Percentiles rank a stretch among this genome's conserved stretches.
Conservation (phyloP, 495 filamentous ascomycete species). For the Pseudevernia furfuracea region DNA sequence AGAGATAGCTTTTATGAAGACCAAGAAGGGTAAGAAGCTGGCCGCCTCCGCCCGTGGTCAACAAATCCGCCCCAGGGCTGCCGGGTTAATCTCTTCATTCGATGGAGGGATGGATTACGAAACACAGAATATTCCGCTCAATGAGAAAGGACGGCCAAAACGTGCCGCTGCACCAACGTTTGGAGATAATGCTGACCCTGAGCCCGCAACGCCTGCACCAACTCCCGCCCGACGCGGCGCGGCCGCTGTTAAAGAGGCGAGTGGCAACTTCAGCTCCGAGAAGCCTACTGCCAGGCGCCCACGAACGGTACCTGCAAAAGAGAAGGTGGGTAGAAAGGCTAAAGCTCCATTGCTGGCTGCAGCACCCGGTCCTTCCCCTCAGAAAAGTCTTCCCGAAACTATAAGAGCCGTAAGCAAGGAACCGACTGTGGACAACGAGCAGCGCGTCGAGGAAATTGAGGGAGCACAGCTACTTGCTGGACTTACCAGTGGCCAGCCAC, state of each 20-base stretch:
- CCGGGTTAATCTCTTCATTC: slow-evolving; percentile 67
- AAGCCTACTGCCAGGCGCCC: slow-evolving; percentile 46
- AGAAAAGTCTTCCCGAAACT: slow-evolving; percentile 22
- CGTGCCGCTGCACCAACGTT: slow-evolving; percentile 66
- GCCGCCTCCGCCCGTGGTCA: slow-evolving; percentile 35
- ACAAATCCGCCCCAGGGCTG: slow-evolving; percentile 56
- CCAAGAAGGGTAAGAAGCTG: slow-evolving; percentile 45
- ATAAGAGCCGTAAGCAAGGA: slow-evolving; percentile 14
- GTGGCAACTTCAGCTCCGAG: slow-evolving; percentile 48
- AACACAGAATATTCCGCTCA: slow-evolving; percentile 46
- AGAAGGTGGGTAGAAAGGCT: slow-evolving; percentile 35
- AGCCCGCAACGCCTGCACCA: slow-evolving; percentile 39
- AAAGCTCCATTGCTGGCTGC: slow-evolving; percentile 26
- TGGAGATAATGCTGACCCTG: slow-evolving; percentile 52
- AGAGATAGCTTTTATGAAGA: slow-evolving; percentile 43
- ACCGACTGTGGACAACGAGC: slow-evolving; percentile 20
- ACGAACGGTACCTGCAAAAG: slow-evolving; percentile 35
- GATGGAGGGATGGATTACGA: slow-evolving; percentile 47
- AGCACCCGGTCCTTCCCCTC: slow-evolving; percentile 29
- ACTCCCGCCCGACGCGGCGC: slow-evolving; percentile 40
- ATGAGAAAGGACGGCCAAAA: slow-evolving; percentile 61
- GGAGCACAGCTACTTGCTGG: slow-evolving; percentile 24
- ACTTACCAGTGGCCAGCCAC: slow-evolving; percentile 16
- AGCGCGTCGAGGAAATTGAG: slow-evolving; percentile 24
- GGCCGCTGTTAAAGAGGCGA: slow-evolving; percentile 33